These are phyloP conservation scores for Ambrosiella xylebori DNA, from an alignment of 2,329 filamentous ascomycete genomes.

Conservation along the genomic window DNA sequence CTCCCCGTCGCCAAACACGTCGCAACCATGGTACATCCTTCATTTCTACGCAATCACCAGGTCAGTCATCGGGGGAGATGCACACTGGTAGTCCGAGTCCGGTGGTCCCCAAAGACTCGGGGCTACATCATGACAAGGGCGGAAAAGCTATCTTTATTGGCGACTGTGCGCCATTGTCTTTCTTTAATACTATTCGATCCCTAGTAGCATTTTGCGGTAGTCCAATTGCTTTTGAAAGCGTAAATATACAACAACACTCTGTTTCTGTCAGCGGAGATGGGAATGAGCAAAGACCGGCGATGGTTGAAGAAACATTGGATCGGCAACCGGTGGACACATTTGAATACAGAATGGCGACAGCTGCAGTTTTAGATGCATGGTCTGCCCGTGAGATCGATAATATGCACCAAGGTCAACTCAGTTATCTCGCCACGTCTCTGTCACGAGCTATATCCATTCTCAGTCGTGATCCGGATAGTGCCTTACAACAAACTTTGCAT, in stretches of 20 bases:
- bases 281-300: background rate
- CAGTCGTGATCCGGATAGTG: background rate
- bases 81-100: constrained; percentile 22
- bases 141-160: constrained; percentile 39
- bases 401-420: background rate
- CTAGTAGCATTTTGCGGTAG: constrained; percentile 23
- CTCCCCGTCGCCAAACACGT: constrained; percentile 19
- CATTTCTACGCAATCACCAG: background rate
- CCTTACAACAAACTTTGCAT: background rate
- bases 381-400: background rate
- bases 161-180: constrained; percentile 37
- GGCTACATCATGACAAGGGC: constrained; percentile 33
- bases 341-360: background rate
- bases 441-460: background rate
- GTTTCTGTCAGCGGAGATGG: background rate
- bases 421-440: background rate
- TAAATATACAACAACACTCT: background rate
- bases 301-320: background rate
- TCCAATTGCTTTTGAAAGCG: constrained; percentile 12
- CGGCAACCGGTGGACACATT: background rate
- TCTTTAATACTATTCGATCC: constrained; percentile 37
- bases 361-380: background rate
- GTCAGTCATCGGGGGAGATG: background rate
- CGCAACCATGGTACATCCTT: constrained; percentile 1
- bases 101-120: constrained; percentile 37